A percentile compares a stretch with the other conserved stretches of the same genome.
phyloP scores from a whole-genome alignment of 805 yeast genomes.

The Zygotorulaspora danielsina region DNA sequence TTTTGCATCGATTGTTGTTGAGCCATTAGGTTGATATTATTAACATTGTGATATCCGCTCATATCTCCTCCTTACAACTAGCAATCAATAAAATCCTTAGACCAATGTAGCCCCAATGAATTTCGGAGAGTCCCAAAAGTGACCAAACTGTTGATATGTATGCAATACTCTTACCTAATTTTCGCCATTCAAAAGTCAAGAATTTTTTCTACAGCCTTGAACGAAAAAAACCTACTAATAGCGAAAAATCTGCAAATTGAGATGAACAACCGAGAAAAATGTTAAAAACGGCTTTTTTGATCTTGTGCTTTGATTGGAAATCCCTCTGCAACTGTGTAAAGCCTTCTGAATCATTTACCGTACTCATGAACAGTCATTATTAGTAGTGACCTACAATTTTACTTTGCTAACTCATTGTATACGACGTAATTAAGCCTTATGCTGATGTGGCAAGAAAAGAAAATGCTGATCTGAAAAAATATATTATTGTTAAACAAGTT shows the following conservation, averaged over 20 bases:
- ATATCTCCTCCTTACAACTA: constrained; percentile 3
- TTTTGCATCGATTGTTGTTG: constrained; percentile 33
- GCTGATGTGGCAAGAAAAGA: neutral
- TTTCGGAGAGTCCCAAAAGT: neutral
- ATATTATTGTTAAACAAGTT: neutral
- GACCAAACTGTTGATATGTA: neutral
- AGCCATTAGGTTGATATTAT: constrained; percentile 25
- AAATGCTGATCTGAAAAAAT: neutral
- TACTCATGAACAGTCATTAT: too few species aligned
- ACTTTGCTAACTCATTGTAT: neutral
- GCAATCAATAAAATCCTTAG: neutral
- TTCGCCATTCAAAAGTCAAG: too few species aligned
- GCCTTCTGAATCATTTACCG: neutral
- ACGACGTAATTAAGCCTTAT: neutral
- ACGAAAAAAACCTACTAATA: too few species aligned
- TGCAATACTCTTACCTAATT: too few species aligned
- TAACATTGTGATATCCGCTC: constrained; percentile 28
- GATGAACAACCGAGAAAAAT: too few species aligned
- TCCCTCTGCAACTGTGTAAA: neutral
- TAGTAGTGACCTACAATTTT: too few species aligned
- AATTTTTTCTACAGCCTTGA: too few species aligned
- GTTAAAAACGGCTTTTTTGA: too few species aligned
- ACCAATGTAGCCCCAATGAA: neutral
- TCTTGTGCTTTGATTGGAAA: too few species aligned
- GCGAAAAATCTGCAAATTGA: too few species aligned